These are phyloP conservation scores for Aspergillus ustus DNA, from an alignment of 2,329 filamentous ascomycete genomes.

Conservation along the genomic window DNA sequence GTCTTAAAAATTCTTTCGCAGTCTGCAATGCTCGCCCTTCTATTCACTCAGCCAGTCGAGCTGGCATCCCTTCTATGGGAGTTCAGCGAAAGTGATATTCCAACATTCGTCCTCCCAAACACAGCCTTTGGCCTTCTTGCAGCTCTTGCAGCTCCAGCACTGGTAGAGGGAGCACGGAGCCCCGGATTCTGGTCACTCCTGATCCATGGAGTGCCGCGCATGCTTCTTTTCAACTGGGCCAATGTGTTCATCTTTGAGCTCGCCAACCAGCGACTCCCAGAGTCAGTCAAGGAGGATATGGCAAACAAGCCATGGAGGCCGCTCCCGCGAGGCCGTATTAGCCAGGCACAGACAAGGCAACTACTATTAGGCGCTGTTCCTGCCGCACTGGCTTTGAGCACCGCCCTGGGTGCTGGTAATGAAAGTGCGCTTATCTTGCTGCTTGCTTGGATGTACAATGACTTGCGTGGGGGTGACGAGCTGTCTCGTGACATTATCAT, in stretches of 20 bases:
- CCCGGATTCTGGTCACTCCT: background rate
- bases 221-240: constrained; percentile 33
- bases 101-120: constrained; percentile 35
- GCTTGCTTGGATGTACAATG: constrained; percentile 50
- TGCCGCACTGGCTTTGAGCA: constrained; percentile 25
- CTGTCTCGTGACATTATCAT: constrained; percentile 33
- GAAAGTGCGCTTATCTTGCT: constrained; percentile 38
- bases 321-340: constrained; percentile 35
- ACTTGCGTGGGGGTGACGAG: constrained; percentile 37
- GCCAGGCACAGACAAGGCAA: constrained; percentile 20
- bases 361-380: constrained; percentile 33
- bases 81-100: constrained; percentile 34
- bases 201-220: constrained; percentile 1
- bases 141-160: constrained; percentile 17
- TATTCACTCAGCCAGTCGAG: background rate
- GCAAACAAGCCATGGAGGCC: constrained; percentile 49
- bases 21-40: background rate
- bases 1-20: background rate
- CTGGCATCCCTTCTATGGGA: constrained; percentile 27
- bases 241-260: constrained; percentile 45
- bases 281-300: constrained; percentile 43
- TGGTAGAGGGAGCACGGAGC: constrained; percentile 4
- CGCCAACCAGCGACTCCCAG: constrained; percentile 45
- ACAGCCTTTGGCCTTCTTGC: constrained; percentile 37
- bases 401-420: constrained; percentile 27